Evolutionary conservation across 371 early-diverging fungal species (phyloP), one percentile per base, ranked within the genome.

Genomic region (Circinella minor): DNA sequence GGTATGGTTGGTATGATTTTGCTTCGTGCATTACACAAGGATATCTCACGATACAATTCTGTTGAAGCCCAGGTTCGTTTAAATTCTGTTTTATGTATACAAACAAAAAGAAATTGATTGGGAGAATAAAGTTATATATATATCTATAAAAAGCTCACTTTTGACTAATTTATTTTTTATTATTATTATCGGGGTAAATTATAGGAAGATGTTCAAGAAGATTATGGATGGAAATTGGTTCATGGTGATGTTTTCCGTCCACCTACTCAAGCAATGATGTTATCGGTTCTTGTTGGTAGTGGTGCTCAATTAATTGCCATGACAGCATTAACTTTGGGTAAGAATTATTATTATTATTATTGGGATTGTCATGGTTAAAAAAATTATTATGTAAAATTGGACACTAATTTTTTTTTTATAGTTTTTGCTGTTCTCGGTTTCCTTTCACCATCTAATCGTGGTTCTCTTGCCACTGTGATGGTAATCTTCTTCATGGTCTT

Each of bases 361-460:
- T 27, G 27, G 27, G 27, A 2, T 27, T 27, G 27, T 1, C 27
- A 27, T 27, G 27, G 27, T 27, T 27, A 27, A 27, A 68, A 27
- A 15, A 18, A 11, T 43, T 43, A 43, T 43, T 43, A 43, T 11
- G 43, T 3, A 11, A 11, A n/a, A 9, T 18, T 60, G 15, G 36
- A 48, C 3, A 38, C 27, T 27, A 27, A 27, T 27, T 36, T 51
- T 17, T 69, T 20, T 47, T 27, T 63, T 48, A n/a, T 86, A 86
- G 91, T 91, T 0, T 95, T 98, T 88, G 98, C 98, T 27, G 90
- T 93, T n/a, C 89, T 98, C 51, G 99, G 99, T 18, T 97, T 98
- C 88, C 84, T 98, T 60, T 95, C 96, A 20, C 98, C 98, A 1
- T 95, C 97, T 0, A 93, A 91, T 78, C 95, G 99, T 61, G 98